Evolutionary conservation across 192 early-diverging fungal genomes (phyloP).

Genomic region (Phycomyces blakesleeanus): DNA sequence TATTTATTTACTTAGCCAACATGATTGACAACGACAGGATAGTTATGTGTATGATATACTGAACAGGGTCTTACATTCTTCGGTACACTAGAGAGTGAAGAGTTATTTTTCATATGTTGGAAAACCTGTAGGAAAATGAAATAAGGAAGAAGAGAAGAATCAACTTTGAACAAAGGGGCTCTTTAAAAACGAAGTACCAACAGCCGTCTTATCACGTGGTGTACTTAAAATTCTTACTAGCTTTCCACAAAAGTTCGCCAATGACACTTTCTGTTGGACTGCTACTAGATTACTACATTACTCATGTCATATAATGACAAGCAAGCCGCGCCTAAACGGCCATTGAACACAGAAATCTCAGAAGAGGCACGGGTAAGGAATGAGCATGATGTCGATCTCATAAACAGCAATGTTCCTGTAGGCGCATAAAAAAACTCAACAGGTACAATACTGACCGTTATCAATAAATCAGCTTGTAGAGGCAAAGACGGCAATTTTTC

Average conservation of each 20-base stretch:
- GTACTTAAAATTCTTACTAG: not conserved
- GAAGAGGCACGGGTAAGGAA: too few relatives aligned
- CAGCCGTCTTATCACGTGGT: not conserved
- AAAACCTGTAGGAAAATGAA: not conserved
- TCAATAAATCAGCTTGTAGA: slow-evolving; percentile 15
- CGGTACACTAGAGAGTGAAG: not conserved
- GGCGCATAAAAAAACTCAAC: too few relatives aligned
- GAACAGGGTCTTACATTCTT: not conserved
- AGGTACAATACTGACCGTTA: too few relatives aligned
- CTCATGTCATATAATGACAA: too few relatives aligned
- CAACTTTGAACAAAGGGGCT: not conserved
- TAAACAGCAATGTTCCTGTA: not conserved
- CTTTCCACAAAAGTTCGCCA: slow-evolving; percentile 1
- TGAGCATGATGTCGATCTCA: too few relatives aligned
- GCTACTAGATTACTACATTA: too few relatives aligned
- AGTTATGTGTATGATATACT: not conserved
- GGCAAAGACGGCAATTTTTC: slow-evolving; percentile 24
- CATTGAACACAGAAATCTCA: too few relatives aligned
- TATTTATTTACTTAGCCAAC: too few relatives aligned
- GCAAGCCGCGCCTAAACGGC: too few relatives aligned
- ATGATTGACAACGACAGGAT: not conserved
- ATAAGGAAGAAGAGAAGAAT: not conserved
- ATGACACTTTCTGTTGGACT: too few relatives aligned
- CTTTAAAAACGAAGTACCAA: not conserved
- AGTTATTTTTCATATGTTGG: not conserved